Evolutionary conservation across 768 basidiomycete genomes (phyloP), one percentile per base, ranked within the genome.

Genomic region (Suillus americanus): DNA sequence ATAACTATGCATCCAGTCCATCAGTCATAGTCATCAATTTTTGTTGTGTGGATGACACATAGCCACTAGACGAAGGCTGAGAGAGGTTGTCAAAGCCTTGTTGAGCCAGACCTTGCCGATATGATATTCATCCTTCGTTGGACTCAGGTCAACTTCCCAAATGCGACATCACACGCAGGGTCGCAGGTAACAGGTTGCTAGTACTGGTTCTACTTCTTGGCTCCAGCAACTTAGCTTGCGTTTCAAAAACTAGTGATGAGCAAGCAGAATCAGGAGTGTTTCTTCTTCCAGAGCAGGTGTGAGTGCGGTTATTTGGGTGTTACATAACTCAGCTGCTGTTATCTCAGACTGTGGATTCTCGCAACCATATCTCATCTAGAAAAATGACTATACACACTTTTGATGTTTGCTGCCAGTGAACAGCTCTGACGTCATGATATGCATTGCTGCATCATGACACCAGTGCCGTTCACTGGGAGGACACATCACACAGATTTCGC

Each of bases 61-160:
- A 72, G 98, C 53, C 83, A 94, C 69, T 91, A 95, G 78, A 94
- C 97, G 92, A 79, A 89, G 62, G 88, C 98, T 64, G 82, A 97
- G 2, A 10, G 37, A 30, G 30, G 30, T 30, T 30, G 33, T 33
- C 6, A 5, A 5, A 33, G 6, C 33, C 33, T 33, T 4, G 88
- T 99, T 64, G 82, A 97, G 2, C 96, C 97, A 0, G 97, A 99
- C 72, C 13, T 74, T 98, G 20, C 86, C 91, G 23, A 1, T n/a
- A n/a, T 1, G 79, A 79, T 41, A 73, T 97, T 10, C 85, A 83
- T 59, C 93, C 94, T 0, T 85, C 86, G 20, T 71, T 94, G 43
- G 93, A 97, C 78, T 98, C 18, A 85, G 30, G 76, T 96, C 61
- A 82, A 83, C 28, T 86, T 84, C 68, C 82, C 78, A n/a, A 75